Conservation (phyloP, 257 asterid genomes). For the Misopates orontium region DNA sequence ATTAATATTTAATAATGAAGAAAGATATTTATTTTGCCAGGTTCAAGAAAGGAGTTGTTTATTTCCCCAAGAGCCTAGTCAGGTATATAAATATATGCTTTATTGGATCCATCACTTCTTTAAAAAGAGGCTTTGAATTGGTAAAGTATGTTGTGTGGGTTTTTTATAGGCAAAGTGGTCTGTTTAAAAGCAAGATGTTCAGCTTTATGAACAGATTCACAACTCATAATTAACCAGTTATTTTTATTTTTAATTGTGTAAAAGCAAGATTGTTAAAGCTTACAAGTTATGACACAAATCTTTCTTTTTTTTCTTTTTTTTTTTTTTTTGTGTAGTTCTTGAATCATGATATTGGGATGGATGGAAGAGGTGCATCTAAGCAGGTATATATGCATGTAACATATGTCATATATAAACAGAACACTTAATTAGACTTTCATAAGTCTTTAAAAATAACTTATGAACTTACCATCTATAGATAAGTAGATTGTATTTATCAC, state of each 20-base stretch:
- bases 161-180: constrained; percentile 23
- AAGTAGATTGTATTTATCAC: no score
- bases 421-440: no score
- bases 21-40: constrained; percentile 21
- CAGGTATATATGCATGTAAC: constrained; percentile 26
- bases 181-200: constrained; percentile 12
- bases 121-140: constrained; percentile 26
- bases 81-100: constrained; percentile 20
- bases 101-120: constrained; percentile 45
- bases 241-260: constrained; percentile 5
- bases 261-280: not conserved
- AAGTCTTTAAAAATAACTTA: no score
- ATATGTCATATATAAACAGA: not conserved
- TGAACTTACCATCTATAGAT: no score
- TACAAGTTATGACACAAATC: not conserved
- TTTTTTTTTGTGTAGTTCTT: constrained; percentile 26
- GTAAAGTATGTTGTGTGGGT: constrained; percentile 13
- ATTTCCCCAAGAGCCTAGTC: constrained; percentile 26
- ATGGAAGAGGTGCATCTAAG: constrained; percentile 31
- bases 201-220: constrained; percentile 25
- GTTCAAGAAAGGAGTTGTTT: constrained; percentile 41
- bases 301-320: not conserved
- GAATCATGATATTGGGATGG: constrained; percentile 34
- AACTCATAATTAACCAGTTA: not conserved
- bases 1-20: not conserved